Evolutionary conservation across 495 filamentous ascomycete species (phyloP).

Genomic region (Darksidea phi): DNA sequence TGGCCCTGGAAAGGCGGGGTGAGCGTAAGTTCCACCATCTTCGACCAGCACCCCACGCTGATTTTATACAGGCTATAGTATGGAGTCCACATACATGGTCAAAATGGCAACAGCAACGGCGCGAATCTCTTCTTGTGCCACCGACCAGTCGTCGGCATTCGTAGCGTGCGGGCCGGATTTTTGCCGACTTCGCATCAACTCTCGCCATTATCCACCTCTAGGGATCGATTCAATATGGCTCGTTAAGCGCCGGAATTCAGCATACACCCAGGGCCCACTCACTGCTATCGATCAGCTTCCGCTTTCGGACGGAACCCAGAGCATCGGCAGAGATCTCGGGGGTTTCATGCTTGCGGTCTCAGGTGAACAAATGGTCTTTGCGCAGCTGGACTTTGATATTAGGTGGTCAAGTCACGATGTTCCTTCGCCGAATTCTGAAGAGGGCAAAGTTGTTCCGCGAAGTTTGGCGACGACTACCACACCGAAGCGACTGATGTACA

Average conservation of each 20-base stretch:
- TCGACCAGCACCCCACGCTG: too few relatives aligned
- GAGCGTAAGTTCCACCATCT: too few relatives aligned
- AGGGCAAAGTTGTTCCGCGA: constrained; percentile 51
- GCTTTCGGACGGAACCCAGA: neutral
- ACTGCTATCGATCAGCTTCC: constrained; percentile 32
- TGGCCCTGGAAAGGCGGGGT: too few relatives aligned
- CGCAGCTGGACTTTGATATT: constrained; percentile 49
- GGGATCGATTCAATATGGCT: constrained; percentile 39
- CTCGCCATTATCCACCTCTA: neutral
- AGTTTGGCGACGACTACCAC: constrained; percentile 50
- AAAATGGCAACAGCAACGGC: constrained; percentile 26
- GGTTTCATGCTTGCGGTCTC: constrained; percentile 30
- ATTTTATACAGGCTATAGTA: neutral
- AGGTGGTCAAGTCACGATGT: constrained; percentile 11
- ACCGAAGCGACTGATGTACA: constrained; percentile 57
- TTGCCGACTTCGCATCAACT: constrained; percentile 15
- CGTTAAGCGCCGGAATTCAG: constrained; percentile 28
- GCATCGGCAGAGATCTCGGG: constrained; percentile 34
- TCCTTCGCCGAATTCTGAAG: neutral
- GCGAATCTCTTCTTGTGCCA: constrained; percentile 7
- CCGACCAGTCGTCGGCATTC: constrained; percentile 26
- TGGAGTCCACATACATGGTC: neutral
- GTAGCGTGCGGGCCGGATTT: constrained; percentile 32
- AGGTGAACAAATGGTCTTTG: constrained; percentile 51
- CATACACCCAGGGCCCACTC: constrained; percentile 30